These are phyloP conservation scores for Cercospora beticola DNA, from an alignment of 2,329 filamentous ascomycete species.

Conservation along the genomic window DNA sequence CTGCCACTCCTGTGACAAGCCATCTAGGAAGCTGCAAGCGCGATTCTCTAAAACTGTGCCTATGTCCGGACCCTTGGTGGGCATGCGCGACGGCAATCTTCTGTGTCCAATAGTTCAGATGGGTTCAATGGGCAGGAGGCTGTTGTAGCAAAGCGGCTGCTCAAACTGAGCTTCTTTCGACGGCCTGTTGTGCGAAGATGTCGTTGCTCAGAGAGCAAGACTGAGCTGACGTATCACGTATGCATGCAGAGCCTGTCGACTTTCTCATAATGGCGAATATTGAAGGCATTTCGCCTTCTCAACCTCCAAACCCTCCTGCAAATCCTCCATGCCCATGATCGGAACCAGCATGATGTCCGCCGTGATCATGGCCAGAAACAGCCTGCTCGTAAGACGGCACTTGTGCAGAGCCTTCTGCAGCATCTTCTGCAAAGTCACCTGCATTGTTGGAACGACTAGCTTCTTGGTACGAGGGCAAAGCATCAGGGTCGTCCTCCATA, in stretches of 20 bases:
- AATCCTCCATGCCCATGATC: not conserved
- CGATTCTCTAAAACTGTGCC: too few species aligned
- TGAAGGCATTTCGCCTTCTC: not conserved
- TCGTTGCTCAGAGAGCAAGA: not conserved
- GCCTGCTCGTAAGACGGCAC: conserved; percentile 13
- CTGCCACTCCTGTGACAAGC: too few species aligned
- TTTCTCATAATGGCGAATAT: not conserved
- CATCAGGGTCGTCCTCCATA: not conserved
- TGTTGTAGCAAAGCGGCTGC: too few species aligned
- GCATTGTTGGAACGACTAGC: not conserved
- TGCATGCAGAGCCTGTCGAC: not conserved
- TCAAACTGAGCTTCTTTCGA: too few species aligned
- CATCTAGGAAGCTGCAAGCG: too few species aligned
- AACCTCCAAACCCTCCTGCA: not conserved
- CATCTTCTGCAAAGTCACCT: not conserved
- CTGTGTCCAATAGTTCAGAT: too few species aligned
- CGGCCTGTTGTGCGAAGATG: not conserved
- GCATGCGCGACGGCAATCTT: too few species aligned
- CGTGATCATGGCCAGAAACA: not conserved
- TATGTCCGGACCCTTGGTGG: too few species aligned
- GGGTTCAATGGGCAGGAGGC: too few species aligned
- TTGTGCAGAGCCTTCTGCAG: not conserved
- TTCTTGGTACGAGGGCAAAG: conserved; percentile 11
- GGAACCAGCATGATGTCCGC: not conserved
- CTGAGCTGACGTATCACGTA: not conserved